These are phyloP conservation scores for Candida sanyaensis DNA, from an alignment of 1,139 yeast genomes.

Conservation along the genomic window DNA sequence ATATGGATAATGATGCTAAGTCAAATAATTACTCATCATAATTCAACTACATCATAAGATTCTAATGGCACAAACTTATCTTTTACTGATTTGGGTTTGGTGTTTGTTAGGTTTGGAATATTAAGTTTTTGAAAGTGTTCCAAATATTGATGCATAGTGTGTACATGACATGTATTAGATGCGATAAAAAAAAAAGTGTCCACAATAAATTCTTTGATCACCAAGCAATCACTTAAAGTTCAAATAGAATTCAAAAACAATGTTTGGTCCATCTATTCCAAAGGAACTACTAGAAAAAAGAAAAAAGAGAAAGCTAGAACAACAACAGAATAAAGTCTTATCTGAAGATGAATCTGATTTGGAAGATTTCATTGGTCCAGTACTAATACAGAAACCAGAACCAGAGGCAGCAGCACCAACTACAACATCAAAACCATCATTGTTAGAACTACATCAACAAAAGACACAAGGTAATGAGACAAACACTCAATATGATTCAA, in stretches of 20 bases:
- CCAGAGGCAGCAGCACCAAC: neutral
- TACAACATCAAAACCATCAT: constrained; percentile 8
- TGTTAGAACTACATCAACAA: constrained; percentile 15
- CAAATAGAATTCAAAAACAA: neutral
- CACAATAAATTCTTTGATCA: neutral
- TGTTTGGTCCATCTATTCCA: constrained; percentile 2
- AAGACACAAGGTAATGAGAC: constrained; percentile 9
- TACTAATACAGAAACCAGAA: constrained; percentile 1
- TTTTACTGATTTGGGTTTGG: too few relatives aligned
- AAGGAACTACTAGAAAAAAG: neutral
- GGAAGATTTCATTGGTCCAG: constrained; percentile 11
- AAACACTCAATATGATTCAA: constrained; percentile 14
- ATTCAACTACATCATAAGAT: too few relatives aligned
- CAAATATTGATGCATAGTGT: neutral
- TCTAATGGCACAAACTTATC: too few relatives aligned
- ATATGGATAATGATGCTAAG: too few relatives aligned
- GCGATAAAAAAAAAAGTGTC: neutral
- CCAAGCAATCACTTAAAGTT: too few relatives aligned
- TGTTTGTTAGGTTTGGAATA: neutral
- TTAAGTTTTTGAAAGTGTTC: neutral
- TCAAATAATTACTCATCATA: too few relatives aligned
- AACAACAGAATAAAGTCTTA: neutral
- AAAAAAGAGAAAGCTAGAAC: constrained; percentile 2
- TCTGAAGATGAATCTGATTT: constrained; percentile 8
- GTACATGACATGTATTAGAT: too few relatives aligned